Evolutionary conservation across 306 rosid species (phyloP), one percentile per base, ranked within the genome.

Genomic region (Canavalia ensiformis): DNA sequence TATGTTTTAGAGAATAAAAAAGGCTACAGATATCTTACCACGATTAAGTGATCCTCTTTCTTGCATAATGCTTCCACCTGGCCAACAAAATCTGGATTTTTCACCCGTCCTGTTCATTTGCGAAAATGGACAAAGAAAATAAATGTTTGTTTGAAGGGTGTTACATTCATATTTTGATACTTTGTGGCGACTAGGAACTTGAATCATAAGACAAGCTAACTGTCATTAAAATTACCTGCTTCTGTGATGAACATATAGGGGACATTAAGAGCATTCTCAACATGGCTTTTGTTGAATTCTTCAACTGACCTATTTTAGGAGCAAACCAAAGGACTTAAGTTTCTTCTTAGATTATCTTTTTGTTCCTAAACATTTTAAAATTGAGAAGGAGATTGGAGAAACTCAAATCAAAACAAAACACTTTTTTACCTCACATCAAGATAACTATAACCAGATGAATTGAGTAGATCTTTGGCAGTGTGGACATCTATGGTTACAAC

Each of bases 271-370:
- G 87, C 87, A 73, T 84, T 84, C 60, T 78, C 81, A 66, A 79
- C 72, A 74, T 84, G 87, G 73, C 87, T 79, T 62, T 57, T 84
- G 13, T 65, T 84, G 81, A 72, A 84, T 73, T 84, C 87, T 67
- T 84, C 84, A 44, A 73, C 76, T 4, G 87, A 11, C 72, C 87
- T 84, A 30, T 56, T 72, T 59, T n/a, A 73, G 49, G 9, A 49
- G 37, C 34, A 55, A 83, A 31, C 65, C 8, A 18, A 30, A 56
- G 3, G 2, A 45, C 7, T 75, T 34, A 47, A n/a, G 7, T 46
- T 9, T 51, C 68, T 54, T 55, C 3, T 7, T 12, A 9, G 8
- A 63, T 35, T 69, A 29, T 25, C 12, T 7, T 18, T 35, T 70
- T 4, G 31, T 42, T 58, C 63, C 18, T 57, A 69, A n/a, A 55